These are phyloP conservation scores for Margaritispora aquatica DNA, from an alignment of 495 filamentous ascomycete genomes.

Conservation along the genomic window DNA sequence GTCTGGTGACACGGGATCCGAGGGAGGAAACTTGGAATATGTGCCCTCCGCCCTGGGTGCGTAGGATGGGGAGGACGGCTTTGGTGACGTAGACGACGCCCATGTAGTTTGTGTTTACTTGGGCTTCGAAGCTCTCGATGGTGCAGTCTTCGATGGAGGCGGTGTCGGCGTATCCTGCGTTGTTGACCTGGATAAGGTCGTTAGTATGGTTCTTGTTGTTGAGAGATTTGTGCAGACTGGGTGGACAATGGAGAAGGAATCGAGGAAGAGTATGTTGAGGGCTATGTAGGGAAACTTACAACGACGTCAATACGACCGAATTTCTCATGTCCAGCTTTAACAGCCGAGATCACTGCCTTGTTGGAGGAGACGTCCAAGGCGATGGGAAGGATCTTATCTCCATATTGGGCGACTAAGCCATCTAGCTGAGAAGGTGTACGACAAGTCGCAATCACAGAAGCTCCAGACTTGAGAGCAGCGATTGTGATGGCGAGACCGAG, in stretches of 20 bases:
- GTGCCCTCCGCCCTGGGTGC: constrained; percentile 34
- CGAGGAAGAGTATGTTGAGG: background rate
- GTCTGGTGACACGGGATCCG: background rate
- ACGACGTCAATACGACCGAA: constrained; percentile 41
- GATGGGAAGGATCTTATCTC: constrained; percentile 32
- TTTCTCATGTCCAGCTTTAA: constrained; percentile 27
- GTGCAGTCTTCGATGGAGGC: constrained; percentile 38
- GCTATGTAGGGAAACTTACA: background rate
- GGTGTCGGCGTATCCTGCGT: constrained; percentile 38
- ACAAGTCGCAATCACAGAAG: constrained; percentile 34
- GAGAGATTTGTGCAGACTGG: too few species aligned
- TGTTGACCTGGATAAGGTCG: constrained; percentile 29
- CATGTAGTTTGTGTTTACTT: constrained; percentile 42
- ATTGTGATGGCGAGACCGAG: constrained; percentile 33
- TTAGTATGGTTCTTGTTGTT: background rate
- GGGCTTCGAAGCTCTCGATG: constrained; percentile 25
- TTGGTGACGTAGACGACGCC: constrained; percentile 35
- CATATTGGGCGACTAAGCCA: constrained; percentile 26
- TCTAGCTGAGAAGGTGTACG: constrained; percentile 25
- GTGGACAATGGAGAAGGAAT: too few species aligned
- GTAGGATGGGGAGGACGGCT: constrained; percentile 42
- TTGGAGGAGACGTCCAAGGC: constrained; percentile 32
- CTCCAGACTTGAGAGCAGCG: constrained; percentile 30
- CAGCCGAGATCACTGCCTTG: constrained; percentile 22
- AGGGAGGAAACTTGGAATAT: constrained; percentile 25